Evolutionary conservation across 2,329 filamentous ascomycete species (phyloP).

Genomic region (Cordyceps fumosorosea): DNA sequence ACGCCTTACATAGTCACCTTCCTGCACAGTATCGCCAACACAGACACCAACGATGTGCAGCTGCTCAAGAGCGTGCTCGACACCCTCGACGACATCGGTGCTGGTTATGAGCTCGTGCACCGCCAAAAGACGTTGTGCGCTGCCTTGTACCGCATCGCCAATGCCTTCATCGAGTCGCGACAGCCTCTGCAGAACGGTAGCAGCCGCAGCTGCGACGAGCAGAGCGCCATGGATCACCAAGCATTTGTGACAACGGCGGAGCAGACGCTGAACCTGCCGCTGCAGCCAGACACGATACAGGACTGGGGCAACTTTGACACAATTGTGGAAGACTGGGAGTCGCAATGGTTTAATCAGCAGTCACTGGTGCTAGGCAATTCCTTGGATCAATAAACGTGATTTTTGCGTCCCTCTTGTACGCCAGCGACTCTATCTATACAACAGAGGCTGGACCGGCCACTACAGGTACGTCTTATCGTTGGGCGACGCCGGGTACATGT

Average conservation of each 20-base stretch:
- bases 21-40: conserved; percentile 16
- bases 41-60: conserved; percentile 12
- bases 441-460: background rate
- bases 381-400: background rate
- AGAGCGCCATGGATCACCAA: background rate
- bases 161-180: background rate
- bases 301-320: conserved; percentile 11
- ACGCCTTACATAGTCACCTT: conserved; percentile 19
- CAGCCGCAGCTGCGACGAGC: background rate
- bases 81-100: conserved; percentile 8
- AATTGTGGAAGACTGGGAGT: conserved; percentile 12
- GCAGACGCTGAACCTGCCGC: conserved; percentile 5
- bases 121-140: conserved; percentile 10
- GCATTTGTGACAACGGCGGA: background rate
- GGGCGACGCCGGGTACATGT: conserved; percentile 38
- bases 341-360: conserved; percentile 11
- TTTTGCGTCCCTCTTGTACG: background rate
- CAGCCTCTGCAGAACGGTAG: background rate
- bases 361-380: conserved; percentile 7
- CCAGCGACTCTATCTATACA: background rate
- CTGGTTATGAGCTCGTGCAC: background rate
- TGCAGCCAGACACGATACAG: conserved; percentile 3
- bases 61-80: conserved; percentile 10
- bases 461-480: conserved; percentile 22
- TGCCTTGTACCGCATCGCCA: conserved; percentile 7